These are phyloP conservation scores for Mycena chlorophos DNA, from an alignment of 768 basidiomycete species.

Conservation along the genomic window DNA sequence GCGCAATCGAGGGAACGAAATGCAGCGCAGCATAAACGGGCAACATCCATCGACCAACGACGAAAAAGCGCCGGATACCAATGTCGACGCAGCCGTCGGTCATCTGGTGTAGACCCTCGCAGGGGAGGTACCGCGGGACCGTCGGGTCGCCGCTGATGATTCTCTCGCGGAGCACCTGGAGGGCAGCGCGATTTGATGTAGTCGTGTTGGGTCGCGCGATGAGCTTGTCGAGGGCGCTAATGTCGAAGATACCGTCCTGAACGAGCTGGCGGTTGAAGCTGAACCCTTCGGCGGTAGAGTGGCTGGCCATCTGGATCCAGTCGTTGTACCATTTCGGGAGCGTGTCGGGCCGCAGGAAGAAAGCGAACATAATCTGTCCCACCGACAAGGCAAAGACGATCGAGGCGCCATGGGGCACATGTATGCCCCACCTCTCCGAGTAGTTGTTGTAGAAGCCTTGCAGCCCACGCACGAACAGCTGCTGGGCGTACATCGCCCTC, in stretches of 20 bases:
- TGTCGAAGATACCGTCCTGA: slow-evolving; percentile 54
- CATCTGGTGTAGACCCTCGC: slow-evolving; percentile 78
- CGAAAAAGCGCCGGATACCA: slow-evolving; percentile 69
- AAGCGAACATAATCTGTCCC: slow-evolving; percentile 84
- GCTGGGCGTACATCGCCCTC: slow-evolving; percentile 74
- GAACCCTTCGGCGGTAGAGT: slow-evolving; percentile 59
- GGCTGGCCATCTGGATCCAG: slow-evolving; percentile 75
- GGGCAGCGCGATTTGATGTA: slow-evolving; percentile 46
- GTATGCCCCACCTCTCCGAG: slow-evolving; percentile 63
- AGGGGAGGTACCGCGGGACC: slow-evolving; percentile 58
- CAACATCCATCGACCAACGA: slow-evolving; percentile 82
- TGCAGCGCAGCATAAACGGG: slow-evolving; percentile 89
- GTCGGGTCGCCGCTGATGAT: slow-evolving; percentile 40
- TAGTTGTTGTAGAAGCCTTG: slow-evolving; percentile 88
- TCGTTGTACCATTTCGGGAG: slow-evolving; percentile 72
- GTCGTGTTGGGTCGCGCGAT: slow-evolving; percentile 53
- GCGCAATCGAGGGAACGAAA: slow-evolving; percentile 81
- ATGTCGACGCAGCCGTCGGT: slow-evolving; percentile 59
- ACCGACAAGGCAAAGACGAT: slow-evolving; percentile 77
- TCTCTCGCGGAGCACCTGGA: slow-evolving; percentile 44
- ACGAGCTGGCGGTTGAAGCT: slow-evolving; percentile 63
- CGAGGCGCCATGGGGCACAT: slow-evolving; percentile 80
- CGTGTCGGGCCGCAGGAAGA: slow-evolving; percentile 77
- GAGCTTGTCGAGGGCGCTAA: slow-evolving; percentile 57
- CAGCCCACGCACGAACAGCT: slow-evolving; percentile 87